Evolutionary conservation across 2,329 filamentous ascomycete genomes (phyloP).

Genomic region (Penicillium glabrum): DNA sequence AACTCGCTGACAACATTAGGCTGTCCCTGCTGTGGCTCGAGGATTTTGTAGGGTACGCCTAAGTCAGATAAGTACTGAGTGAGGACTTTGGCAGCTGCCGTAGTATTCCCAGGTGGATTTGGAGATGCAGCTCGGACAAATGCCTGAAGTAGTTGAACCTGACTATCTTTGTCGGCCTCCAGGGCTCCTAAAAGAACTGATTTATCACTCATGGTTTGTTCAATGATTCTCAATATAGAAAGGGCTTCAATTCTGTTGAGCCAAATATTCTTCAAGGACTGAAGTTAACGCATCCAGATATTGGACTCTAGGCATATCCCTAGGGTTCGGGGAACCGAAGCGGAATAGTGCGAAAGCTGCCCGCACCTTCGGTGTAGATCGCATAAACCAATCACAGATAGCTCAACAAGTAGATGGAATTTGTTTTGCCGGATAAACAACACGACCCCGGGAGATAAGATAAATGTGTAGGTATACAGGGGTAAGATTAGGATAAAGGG

Average conservation of each 20-base stretch:
- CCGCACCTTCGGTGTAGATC: background rate
- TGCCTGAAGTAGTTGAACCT: background rate
- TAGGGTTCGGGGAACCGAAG: background rate
- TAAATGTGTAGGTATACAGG: background rate
- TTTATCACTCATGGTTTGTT: background rate
- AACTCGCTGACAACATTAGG: constrained; percentile 6
- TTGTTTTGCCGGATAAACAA: too few species aligned
- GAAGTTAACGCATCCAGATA: background rate
- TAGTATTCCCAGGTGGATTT: constrained; percentile 2
- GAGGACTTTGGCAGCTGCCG: background rate
- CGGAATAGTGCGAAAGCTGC: background rate
- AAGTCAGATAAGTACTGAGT: background rate
- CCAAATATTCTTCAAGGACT: background rate
- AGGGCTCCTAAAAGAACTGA: background rate
- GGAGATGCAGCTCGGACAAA: constrained; percentile 5
- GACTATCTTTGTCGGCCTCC: background rate
- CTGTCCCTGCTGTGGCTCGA: background rate
- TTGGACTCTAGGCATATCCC: background rate
- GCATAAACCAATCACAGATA: background rate
- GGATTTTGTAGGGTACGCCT: background rate
- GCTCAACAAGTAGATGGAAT: background rate
- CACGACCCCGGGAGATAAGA: background rate
- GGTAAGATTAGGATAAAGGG: background rate
- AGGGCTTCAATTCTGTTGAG: background rate
- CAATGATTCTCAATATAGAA: background rate